Percentiles rank a stretch among this genome's conserved stretches.
Conservation (phyloP, 1,284 basidiomycete species). For the Schizophyllum commune region DNA sequence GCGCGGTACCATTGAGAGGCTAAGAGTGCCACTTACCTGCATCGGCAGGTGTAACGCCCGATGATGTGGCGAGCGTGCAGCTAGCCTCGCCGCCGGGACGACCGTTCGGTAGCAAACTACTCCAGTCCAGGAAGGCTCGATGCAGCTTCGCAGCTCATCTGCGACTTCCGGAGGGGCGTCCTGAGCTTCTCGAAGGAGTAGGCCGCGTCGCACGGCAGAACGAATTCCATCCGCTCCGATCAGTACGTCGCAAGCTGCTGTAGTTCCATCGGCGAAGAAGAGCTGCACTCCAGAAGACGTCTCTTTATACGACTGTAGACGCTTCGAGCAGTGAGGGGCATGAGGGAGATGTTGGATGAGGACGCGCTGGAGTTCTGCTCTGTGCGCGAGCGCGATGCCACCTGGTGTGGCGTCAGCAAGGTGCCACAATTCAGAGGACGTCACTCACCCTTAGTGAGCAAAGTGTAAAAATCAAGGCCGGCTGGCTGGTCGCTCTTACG, state of each 20-base stretch:
- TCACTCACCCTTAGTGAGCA: constrained; percentile 36
- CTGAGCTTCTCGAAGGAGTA: constrained; percentile 16
- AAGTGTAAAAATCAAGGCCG: constrained; percentile 38
- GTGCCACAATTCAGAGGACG: background rate
- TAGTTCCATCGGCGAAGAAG: constrained; percentile 40
- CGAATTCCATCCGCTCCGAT: constrained; percentile 44
- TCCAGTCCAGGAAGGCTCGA: constrained; percentile 30
- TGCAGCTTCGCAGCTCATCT: constrained; percentile 10
- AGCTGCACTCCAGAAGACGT: constrained; percentile 30
- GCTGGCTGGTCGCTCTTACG: constrained; percentile 42
- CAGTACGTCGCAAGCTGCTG: constrained; percentile 39
- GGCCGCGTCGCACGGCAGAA: constrained; percentile 26
- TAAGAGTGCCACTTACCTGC: constrained; percentile 22
- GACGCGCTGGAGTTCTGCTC: constrained; percentile 42
- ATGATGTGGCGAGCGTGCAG: constrained; percentile 24
- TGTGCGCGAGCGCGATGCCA: constrained; percentile 35
- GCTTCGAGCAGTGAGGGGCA: constrained; percentile 37
- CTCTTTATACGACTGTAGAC: constrained; percentile 38
- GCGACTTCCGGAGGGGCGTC: constrained; percentile 12
- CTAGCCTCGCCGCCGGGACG: constrained; percentile 23
- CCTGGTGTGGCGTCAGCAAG: constrained; percentile 22
- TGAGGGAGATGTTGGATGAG: constrained; percentile 35
- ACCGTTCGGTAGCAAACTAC: constrained; percentile 27
- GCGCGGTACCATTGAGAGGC: background rate
- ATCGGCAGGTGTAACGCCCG: constrained; percentile 23